phyloP scores from a whole-genome alignment of 2,329 filamentous ascomycete genomes.

The Talaromyces marneffei region DNA sequence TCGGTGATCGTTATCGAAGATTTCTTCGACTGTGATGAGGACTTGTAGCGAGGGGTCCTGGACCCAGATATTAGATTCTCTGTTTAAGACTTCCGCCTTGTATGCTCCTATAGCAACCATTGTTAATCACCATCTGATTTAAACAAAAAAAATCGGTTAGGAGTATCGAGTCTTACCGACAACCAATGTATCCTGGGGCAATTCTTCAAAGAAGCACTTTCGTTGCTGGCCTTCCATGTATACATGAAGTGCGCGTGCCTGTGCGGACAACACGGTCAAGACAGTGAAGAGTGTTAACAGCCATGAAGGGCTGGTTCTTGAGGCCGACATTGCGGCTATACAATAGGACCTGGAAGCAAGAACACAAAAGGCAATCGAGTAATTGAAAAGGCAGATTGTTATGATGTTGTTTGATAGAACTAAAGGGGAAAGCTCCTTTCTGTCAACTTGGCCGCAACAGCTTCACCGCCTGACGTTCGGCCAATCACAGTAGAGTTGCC shows the following conservation, averaged over 20 bases:
- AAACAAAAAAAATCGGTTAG: too few species aligned
- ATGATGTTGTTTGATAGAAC: slow-evolving; percentile 10
- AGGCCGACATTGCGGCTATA: slow-evolving; percentile 29
- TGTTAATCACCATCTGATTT: background rate
- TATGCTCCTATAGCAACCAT: slow-evolving; percentile 61
- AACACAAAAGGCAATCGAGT: background rate
- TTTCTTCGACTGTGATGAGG: slow-evolving; percentile 89
- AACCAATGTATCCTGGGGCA: slow-evolving; percentile 94
- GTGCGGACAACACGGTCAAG: slow-evolving; percentile 59
- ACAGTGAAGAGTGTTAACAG: slow-evolving; percentile 50
- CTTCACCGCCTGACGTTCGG: background rate
- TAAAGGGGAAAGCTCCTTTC: slow-evolving; percentile 13
- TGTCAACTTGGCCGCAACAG: slow-evolving; percentile 17
- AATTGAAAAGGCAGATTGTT: background rate
- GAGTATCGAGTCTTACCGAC: slow-evolving; percentile 59
- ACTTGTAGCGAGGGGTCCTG: slow-evolving; percentile 72
- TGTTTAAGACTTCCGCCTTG: slow-evolving; percentile 76
- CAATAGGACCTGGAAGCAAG: background rate
- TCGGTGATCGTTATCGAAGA: slow-evolving; percentile 96
- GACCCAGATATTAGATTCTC: slow-evolving; percentile 60
- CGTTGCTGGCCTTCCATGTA: slow-evolving; percentile 79
- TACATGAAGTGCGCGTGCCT: slow-evolving; percentile 85
- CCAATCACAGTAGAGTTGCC: background rate
- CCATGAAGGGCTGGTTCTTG: slow-evolving; percentile 33
- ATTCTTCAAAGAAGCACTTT: slow-evolving; percentile 97